Evolutionary conservation across 495 filamentous ascomycete genomes (phyloP), one percentile per base, ranked within the genome.

Genomic region (Aspergillus campestris): DNA sequence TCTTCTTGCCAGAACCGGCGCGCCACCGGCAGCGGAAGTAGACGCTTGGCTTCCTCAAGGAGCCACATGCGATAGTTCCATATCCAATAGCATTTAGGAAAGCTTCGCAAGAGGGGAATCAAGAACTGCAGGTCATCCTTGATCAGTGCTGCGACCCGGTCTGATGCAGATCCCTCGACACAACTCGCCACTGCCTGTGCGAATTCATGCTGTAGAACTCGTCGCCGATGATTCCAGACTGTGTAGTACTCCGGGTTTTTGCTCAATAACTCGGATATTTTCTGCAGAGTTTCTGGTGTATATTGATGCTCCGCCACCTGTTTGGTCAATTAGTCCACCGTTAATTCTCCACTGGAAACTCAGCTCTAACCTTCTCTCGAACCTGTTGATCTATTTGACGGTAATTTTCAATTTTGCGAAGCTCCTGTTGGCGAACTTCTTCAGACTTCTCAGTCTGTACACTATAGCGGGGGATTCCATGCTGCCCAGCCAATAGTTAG

Each of bases 51-150:
- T 60, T 87, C 78, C 38, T 82, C 67, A 12, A 99, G 70, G 1
- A 89, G 68, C 92, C 94, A 97, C 9, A 81, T 65, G n/a, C 92
- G 83, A 66, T 96, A 87, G 61, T 94, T 94, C 92, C 92, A 99
- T 35, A 99, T 87, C 89, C 92, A 96, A 71, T 99, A 99, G 71
- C 92, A 97, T 68, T 99, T 99, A 18, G 92, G 94, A 54, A 78
- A 88, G 50, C 87, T 78, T 31, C 80, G 72, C 32, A 97, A 80
- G 9, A 99, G 74, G 3, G 87, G 87, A 32, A 96, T 73, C 32
- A 89, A 78, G 59, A 95, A 92, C 18, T 65, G 60, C 24, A 97
- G 72, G 54, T 98, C 92, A 49, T 69, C 75, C 34, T 81, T 73
- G 61, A 78, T 70, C 49, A 84, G 65, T 30, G 73, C 68, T 29